Percentiles rank a stretch among this genome's conserved stretches.
phyloP scores from a whole-genome alignment of 768 basidiomycete species.

The Gymnopilus dilepis region DNA sequence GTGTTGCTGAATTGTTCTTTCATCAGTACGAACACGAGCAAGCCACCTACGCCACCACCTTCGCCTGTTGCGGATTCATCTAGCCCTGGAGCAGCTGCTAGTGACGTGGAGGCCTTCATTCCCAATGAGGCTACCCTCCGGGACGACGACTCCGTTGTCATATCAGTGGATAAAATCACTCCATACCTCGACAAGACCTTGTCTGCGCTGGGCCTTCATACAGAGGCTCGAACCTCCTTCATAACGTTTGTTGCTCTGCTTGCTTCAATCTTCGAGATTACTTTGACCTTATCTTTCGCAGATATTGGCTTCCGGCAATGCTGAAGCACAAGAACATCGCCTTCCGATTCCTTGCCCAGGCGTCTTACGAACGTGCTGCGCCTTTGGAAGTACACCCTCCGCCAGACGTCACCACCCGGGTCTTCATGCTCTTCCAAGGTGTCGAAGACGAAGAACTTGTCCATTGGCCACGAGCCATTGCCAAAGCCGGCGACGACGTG shows the following conservation, averaged over 20 bases:
- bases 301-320: constrained; percentile 51
- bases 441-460: constrained; percentile 28
- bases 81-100: neutral
- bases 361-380: constrained; percentile 45
- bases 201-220: constrained; percentile 41
- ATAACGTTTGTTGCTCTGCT: constrained; percentile 40
- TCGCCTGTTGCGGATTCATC: neutral
- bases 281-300: constrained; percentile 12
- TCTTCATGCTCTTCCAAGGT: constrained; percentile 55
- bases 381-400: constrained; percentile 41
- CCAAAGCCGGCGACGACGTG: constrained; percentile 27
- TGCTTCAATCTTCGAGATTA: neutral
- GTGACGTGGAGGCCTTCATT: constrained; percentile 16
- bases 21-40: neutral
- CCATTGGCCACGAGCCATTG: constrained; percentile 32
- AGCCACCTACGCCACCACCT: neutral
- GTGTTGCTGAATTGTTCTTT: neutral
- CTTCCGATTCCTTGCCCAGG: constrained; percentile 51
- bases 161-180: constrained; percentile 33
- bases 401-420: constrained; percentile 48
- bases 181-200: constrained; percentile 42
- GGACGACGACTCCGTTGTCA: constrained; percentile 34
- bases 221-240: constrained; percentile 40
- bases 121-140: constrained; percentile 20
- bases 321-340: constrained; percentile 45